Conservation (phyloP, 371 early-diverging fungal species). For the Coemansia sp. region DNA sequence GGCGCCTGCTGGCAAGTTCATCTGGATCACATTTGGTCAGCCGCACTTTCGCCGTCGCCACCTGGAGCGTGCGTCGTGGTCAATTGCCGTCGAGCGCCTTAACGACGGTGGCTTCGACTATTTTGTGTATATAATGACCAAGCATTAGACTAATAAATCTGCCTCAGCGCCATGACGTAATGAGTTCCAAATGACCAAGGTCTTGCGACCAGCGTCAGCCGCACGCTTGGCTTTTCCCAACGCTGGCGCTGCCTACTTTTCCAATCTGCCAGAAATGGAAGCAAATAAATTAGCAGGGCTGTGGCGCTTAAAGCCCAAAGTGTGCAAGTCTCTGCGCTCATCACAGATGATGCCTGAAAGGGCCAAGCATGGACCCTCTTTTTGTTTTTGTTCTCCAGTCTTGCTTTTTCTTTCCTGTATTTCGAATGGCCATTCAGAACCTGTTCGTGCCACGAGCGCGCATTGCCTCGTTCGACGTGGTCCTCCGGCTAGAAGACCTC, state of each 20-base stretch:
- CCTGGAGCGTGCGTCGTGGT: constrained; percentile 68
- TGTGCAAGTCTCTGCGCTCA: background rate
- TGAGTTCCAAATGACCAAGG: background rate
- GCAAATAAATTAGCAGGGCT: background rate
- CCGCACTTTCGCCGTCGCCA: constrained; percentile 83
- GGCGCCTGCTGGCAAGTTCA: constrained; percentile 71
- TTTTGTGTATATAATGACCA: constrained; percentile 60
- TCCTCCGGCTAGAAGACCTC: constrained; percentile 47
- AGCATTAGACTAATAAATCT: constrained; percentile 4
- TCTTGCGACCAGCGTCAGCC: too few relatives aligned
- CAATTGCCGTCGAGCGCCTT: constrained; percentile 62
- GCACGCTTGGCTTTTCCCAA: too few relatives aligned
- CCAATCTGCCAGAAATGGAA: too few relatives aligned
- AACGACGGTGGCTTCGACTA: constrained; percentile 68
- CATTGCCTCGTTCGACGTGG: constrained; percentile 41
- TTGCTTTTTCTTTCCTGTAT: background rate
- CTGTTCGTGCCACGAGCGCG: constrained; percentile 49
- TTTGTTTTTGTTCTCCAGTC: background rate
- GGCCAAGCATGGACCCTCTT: background rate
- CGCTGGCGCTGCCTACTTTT: too few relatives aligned
- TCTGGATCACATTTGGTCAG: constrained; percentile 89
- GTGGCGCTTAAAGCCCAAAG: background rate
- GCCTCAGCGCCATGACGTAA: too few relatives aligned
- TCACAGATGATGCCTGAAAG: background rate
- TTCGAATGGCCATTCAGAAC: constrained; percentile 38